These are phyloP conservation scores for Trichoderma semiorbis DNA, from an alignment of 2,329 filamentous ascomycete species.

Conservation along the genomic window DNA sequence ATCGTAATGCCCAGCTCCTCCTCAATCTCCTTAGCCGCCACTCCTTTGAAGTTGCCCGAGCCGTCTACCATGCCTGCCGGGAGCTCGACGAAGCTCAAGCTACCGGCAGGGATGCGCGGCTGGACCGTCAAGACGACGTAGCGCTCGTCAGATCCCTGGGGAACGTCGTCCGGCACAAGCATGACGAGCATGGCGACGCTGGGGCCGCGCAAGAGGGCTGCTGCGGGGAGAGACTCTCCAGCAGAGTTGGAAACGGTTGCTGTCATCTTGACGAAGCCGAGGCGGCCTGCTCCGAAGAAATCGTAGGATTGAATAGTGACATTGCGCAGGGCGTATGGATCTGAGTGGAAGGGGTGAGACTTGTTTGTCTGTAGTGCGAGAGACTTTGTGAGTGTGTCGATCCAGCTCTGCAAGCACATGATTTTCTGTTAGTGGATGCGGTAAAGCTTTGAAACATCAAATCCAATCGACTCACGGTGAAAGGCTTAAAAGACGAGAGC, in stretches of 20 bases:
- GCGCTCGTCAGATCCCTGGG: slow-evolving; percentile 41
- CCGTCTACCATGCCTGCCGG: slow-evolving; percentile 59
- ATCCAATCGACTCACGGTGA: slow-evolving; percentile 36
- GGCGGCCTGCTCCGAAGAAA: slow-evolving; percentile 42
- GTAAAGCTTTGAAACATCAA: too few species aligned
- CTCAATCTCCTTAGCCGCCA: slow-evolving; percentile 57
- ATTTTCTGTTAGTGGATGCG: not conserved
- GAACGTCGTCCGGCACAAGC: slow-evolving; percentile 49
- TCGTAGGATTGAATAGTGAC: slow-evolving; percentile 54
- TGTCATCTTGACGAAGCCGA: slow-evolving; percentile 57
- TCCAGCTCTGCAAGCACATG: slow-evolving; percentile 43
- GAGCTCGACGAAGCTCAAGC: slow-evolving; percentile 53
- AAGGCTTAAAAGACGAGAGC: slow-evolving; percentile 44
- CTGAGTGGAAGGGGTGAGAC: slow-evolving; percentile 50
- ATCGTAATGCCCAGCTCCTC: slow-evolving; percentile 59
- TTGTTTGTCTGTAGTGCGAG: slow-evolving; percentile 43
- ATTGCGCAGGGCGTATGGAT: slow-evolving; percentile 50
- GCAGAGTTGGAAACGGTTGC: slow-evolving; percentile 46
- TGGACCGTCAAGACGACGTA: slow-evolving; percentile 59
- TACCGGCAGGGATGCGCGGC: slow-evolving; percentile 53
- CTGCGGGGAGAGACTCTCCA: slow-evolving; percentile 50
- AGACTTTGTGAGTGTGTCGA: slow-evolving; percentile 44
- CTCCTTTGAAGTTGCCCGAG: slow-evolving; percentile 51
- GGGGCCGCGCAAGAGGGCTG: slow-evolving; percentile 56
- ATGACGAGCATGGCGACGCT: slow-evolving; percentile 59